Percentiles rank a stretch among this genome's conserved stretches.
Evolutionary conservation across 164 flowering plant species (phyloP).

Genomic region (Macadamia tetraphylla): DNA sequence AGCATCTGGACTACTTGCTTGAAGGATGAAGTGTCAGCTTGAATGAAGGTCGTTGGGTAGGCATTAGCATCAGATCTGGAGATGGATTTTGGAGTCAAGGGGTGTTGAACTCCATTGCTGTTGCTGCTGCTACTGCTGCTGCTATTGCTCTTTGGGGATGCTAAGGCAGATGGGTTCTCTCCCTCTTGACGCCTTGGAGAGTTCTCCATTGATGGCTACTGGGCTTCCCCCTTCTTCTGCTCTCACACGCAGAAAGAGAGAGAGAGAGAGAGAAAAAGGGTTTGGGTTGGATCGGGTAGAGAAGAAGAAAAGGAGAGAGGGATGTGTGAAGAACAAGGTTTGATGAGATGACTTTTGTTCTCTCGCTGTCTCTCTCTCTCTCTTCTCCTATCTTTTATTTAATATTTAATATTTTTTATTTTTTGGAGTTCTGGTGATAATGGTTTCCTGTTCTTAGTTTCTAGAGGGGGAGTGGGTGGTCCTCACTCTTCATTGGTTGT

Average conservation of each 20-base stretch:
- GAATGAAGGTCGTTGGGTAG: slow-evolving; percentile 89
- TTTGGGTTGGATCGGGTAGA: neutral
- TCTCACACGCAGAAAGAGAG: slow-evolving; percentile 4
- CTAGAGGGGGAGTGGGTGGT: slow-evolving; percentile 4
- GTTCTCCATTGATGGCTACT: slow-evolving; percentile 37
- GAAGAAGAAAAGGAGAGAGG: slow-evolving; percentile 20
- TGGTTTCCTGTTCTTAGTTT: neutral
- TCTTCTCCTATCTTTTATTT: slow-evolving; percentile 5
- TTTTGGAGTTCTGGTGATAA: neutral
- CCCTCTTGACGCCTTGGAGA: slow-evolving; percentile 30
- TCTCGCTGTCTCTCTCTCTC: neutral
- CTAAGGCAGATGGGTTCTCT: slow-evolving; percentile 43
- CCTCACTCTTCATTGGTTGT: neutral
- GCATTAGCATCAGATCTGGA: slow-evolving; percentile 72
- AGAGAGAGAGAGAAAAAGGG: neutral
- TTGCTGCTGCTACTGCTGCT: slow-evolving; percentile 26
- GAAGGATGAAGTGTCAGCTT: slow-evolving; percentile 78
- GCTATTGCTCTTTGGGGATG: slow-evolving; percentile 43
- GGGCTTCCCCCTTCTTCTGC: neutral
- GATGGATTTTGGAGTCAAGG: slow-evolving; percentile 48
- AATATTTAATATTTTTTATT: neutral
- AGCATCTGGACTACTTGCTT: slow-evolving; percentile 96
- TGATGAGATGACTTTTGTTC: slow-evolving; percentile 17
- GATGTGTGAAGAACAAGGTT: slow-evolving; percentile 45
- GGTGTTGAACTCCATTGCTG: slow-evolving; percentile 37